Base-by-base conservation (phyloP, 345 rosid genomes). In the Arabidopsis suecica region DNA sequence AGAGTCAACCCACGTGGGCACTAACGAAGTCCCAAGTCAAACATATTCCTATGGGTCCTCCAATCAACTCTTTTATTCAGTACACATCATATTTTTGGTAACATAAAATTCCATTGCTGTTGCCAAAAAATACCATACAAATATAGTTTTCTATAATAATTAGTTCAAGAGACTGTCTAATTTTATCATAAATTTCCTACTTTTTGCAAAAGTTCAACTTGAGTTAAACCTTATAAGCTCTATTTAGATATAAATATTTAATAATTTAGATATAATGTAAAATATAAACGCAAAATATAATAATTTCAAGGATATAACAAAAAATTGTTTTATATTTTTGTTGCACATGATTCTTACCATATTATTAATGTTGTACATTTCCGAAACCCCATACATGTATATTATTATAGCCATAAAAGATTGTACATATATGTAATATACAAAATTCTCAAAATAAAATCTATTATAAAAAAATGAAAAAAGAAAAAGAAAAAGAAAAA, bases 1-100 rank as follows among this genome's bases (percentile, higher is more conserved):
- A 56, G 71, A 56, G 76, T 77, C 80, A 70, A 38, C 76, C 14
- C 80, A 77, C 80, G 80, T 77, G 80, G 33, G 76, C 67, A 77
- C 66, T 47, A 61, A 0, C 5, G 0, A 56, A 70, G 80, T 77
- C 51, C 12, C 5, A 49, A 49, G 54, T 49, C 80, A 70, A 37
- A 36, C 65, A 77, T 47, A 77, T 77, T 77, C 80, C 32, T 3
- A 1, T 22, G 71, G 76, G 22, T 34, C 76, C 47, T 34, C 5
- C 53, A 51, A 63, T 56, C 50, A 68, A 22, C 74, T 40, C 20
- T 54, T 57, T 77, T 70, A 69, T 47, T 49, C 49, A 13, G 20
- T 71, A 57, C 32, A 70, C 67, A 71, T 49, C 32, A 47, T 32
- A 25, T 58, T 69, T 76, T 63, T 69, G 41, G 44, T 55, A 25